A percentile compares a stretch with the other conserved stretches of the same genome.
These are phyloP conservation scores for Globisporangium uncinulatum DNA, from an alignment of 352 stramenopile species.

Conservation along the genomic window DNA sequence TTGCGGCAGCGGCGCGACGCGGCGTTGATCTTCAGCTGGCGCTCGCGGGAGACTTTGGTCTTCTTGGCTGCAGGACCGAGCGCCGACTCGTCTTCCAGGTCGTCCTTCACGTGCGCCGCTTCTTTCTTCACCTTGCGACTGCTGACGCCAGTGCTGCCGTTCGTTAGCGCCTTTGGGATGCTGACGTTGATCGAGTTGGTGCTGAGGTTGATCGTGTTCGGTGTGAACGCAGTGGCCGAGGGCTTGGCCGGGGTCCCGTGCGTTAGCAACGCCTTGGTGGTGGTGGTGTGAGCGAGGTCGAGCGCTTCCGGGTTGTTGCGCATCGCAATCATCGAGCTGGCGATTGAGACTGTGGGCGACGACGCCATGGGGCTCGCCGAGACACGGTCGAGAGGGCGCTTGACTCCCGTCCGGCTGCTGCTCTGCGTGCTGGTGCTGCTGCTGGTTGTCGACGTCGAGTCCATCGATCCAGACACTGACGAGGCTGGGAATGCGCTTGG, in stretches of 20 bases:
- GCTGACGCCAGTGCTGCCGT: neutral
- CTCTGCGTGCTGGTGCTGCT: neutral
- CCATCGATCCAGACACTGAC: conserved; percentile 7
- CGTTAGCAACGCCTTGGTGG: conserved; percentile 16
- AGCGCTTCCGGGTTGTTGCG: conserved; percentile 18
- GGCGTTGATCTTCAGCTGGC: conserved; percentile 86
- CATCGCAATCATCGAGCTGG: conserved; percentile 73
- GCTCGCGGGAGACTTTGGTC: conserved; percentile 79
- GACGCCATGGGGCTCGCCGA: conserved; percentile 23
- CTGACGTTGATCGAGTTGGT: conserved; percentile 34
- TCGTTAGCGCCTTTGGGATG: neutral
- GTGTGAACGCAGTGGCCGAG: conserved; percentile 1
- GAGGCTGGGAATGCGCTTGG: conserved; percentile 13
- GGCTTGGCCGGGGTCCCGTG: conserved; percentile 11
- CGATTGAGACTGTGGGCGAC: conserved; percentile 35
- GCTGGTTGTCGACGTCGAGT: conserved; percentile 5
- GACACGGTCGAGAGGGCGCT: conserved; percentile 32
- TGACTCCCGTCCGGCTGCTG: conserved; percentile 28
- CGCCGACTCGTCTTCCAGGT: conserved; percentile 12
- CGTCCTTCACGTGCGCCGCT: conserved; percentile 11
- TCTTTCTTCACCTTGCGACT: conserved; percentile 22
- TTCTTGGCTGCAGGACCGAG: conserved; percentile 44
- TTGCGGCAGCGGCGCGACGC: conserved; percentile 76
- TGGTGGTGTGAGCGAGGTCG: conserved; percentile 11
- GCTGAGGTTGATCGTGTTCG: conserved; percentile 16